Conservation (phyloP, 1,284 basidiomycete genomes). For the Ceratobasidium sp. region DNA sequence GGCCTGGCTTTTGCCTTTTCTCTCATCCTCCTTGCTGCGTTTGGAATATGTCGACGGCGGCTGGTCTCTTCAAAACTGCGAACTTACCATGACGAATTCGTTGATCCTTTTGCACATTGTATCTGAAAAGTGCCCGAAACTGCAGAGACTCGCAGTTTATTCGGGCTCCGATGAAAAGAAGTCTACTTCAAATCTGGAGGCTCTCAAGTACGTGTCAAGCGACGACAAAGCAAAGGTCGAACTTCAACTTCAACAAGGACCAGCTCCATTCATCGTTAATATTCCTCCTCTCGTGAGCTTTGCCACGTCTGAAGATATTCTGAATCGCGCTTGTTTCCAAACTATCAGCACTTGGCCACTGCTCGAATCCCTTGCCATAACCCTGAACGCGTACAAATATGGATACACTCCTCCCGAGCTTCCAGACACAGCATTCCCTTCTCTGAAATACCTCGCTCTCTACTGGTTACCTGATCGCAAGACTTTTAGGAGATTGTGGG, state of each 20-base stretch:
- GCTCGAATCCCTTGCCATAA: background rate
- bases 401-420: background rate
- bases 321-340: background rate
- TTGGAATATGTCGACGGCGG: background rate
- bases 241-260: background rate
- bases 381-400: background rate
- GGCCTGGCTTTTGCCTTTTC: background rate
- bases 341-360: background rate
- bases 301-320: background rate
- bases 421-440: background rate
- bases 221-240: background rate
- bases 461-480: background rate
- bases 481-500: background rate
- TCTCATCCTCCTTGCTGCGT: background rate
- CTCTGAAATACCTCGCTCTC: background rate
- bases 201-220: background rate
- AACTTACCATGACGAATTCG: too few species aligned
- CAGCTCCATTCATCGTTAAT: background rate
- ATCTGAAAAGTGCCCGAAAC: background rate
- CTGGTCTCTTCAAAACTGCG: too few species aligned
- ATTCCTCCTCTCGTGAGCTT: background rate
- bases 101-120: background rate
- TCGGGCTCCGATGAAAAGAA: background rate
- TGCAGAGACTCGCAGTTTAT: background rate
- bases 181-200: too few species aligned